Base-by-base conservation (phyloP, 495 filamentous ascomycete species). In the Thermochaetoides thermophila region DNA sequence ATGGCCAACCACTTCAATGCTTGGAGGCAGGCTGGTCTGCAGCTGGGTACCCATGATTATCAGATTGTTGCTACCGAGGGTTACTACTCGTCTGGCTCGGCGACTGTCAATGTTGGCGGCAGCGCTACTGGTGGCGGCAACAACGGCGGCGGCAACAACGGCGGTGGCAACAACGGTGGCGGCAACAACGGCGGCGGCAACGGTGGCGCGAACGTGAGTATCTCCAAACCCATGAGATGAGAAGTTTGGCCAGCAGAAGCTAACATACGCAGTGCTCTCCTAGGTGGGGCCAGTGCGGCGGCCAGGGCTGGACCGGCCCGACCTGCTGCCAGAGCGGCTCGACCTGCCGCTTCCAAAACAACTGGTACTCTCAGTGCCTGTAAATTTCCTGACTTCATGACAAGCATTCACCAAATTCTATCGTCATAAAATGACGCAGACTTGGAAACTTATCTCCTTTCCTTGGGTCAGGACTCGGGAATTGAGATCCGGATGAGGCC, bases 1-100 rank as follows among this genome's bases (percentile, higher is more conserved):
- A 55, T 61, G 38, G 39, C 49, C 27, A 72, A 69, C 48, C 76
- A 79, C 57, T 79, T 81, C 49, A 58, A 71, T 45, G 73, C 71
- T 16, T 81, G 76, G 76, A 43, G 46, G 2, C 33, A 32, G 16
- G 39, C 52, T 23, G 68, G 68, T 5, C 57, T 79, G 50, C 45
- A 49, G 12, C 46, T 76, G 17, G 70, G 71, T 0, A 57, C 49
- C 4, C 61, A 66, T 45, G 60, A 74, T 48, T 74, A 72, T 50
- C 60, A 66, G 57, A 68, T 74, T 34, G 53, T 75, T 6, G 62
- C 66, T 11, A 73, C 66, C 4, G 69, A 75, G 51, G 68, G 70
- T 2, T 73, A 73, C 42, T 50, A 55, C 40, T 63, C 58, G 37
- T 65, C 56, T 43, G 68, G 68, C 7, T 66, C 55, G 8, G 46